Evolutionary conservation across 139 green algal genomes (phyloP), one percentile per base, ranked within the genome.

Genomic region (Haematococcus sp.): DNA sequence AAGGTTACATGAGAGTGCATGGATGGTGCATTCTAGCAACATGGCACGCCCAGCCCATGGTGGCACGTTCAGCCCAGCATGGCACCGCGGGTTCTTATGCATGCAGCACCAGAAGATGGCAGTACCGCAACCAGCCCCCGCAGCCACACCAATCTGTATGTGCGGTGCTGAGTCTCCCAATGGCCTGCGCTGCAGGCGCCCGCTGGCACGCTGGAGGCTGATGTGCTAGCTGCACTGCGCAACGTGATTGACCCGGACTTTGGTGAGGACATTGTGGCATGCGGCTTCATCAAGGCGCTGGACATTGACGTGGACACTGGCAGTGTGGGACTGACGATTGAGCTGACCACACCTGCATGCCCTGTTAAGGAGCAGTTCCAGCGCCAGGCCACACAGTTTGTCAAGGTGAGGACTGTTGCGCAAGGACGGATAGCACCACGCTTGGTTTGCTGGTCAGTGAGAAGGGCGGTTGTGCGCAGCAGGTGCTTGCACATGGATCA

Each of bases 301-400:
- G 55, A 60, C 4, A 63, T 94, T 0, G 77, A 91, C 56, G 56
- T 27, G 17, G 65, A 23, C 59, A 44, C 63, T 1, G 86, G 86
- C n/a, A 28, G 23, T 16, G 92, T 97, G 20, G 67, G 68, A 16
- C 96, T 99, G 64, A 84, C 76, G 1, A 70, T 99, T 27, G 91
- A 99, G 84, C 88, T 99, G 19, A 99, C 96, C 43, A 99, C 96
- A 0, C 95, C 96, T 33, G 96, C 96, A 11, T 99, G 96, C 85
- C 96, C 96, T 52, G 87, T 99, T 54, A 99, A 99, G 74, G 95
- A 96, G 32, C 85, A 94, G 63, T 98, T 98, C 79, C 81, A 97
- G 72, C 74, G 83, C 23, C 80, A 91, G 73, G 76, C 77, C n/a
- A 81, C 55, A 2, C 49, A 87, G 61, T 78, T 73, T 35, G 79